Evolutionary conservation across 75 land plant genomes (phyloP).

Genomic region (Isoetes taiwanensis): DNA sequence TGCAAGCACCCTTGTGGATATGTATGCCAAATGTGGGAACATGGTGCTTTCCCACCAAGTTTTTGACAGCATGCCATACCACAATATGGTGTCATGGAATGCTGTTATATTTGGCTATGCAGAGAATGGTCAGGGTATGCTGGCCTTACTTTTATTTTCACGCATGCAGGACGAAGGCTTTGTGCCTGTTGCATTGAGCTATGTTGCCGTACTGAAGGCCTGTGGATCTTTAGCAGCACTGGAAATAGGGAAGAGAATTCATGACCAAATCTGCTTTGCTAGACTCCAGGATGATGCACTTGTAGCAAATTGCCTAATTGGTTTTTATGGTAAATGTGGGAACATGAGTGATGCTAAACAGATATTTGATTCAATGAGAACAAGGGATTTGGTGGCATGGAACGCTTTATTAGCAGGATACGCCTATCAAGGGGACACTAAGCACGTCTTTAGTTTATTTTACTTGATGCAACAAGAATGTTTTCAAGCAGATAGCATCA

Average conservation of each 20-base stretch:
- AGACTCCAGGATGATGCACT: background rate
- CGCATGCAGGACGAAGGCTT: background rate
- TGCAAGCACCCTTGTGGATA: too few species aligned
- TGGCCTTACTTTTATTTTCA: background rate
- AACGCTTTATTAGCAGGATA: background rate
- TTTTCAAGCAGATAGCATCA: background rate
- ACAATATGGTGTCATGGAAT: background rate
- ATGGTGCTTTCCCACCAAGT: background rate
- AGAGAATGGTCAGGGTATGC: background rate
- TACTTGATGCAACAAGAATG: background rate
- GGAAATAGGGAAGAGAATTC: background rate
- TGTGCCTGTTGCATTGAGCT: background rate
- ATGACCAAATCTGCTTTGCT: background rate
- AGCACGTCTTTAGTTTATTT: background rate
- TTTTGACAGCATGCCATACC: background rate
- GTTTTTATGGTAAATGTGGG: slow-evolving; percentile 1
- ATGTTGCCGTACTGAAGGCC: background rate
- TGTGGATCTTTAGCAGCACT: background rate
- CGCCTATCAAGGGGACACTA: background rate
- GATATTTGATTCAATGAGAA: background rate
- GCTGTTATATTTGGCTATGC: background rate
- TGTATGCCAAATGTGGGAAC: background rate
- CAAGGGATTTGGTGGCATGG: background rate
- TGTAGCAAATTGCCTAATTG: background rate
- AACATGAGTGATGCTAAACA: background rate